phyloP scores from a whole-genome alignment of 345 rosid species.

The Hibiscus trionum region DNA sequence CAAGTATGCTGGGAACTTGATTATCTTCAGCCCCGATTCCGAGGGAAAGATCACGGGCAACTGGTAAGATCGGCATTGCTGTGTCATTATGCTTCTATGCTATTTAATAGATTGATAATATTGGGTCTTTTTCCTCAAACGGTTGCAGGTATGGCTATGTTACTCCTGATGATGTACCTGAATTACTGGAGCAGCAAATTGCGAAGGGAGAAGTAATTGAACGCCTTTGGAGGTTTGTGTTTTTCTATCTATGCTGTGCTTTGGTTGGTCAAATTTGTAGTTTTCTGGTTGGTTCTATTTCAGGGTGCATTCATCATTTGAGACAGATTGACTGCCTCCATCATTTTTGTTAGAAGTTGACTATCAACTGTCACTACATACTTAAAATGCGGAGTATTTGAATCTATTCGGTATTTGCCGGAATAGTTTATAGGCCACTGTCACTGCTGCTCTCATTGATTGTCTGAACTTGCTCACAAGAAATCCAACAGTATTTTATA shows the following conservation, averaged over 20 bases:
- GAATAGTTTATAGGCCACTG: background rate
- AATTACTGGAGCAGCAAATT: slow-evolving; percentile 81
- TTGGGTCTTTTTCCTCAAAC: background rate
- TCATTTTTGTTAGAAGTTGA: background rate
- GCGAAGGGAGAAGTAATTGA: slow-evolving; percentile 61
- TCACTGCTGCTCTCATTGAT: background rate
- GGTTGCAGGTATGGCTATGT: slow-evolving; percentile 89
- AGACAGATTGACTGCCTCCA: background rate
- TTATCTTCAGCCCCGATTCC: slow-evolving; percentile 58
- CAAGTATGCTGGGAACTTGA: slow-evolving; percentile 96
- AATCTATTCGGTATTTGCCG: background rate
- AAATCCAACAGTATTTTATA: background rate
- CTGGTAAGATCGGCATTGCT: slow-evolving; percentile 36
- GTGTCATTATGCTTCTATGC: background rate
- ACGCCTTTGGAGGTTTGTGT: slow-evolving; percentile 69
- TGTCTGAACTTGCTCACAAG: background rate
- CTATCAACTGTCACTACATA: background rate
- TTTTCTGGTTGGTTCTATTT: background rate
- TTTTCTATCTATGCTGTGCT: background rate
- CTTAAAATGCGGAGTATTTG: background rate
- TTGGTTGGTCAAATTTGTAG: background rate
- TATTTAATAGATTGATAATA: background rate
- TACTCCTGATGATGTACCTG: slow-evolving; percentile 83
- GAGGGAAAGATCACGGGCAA: slow-evolving; percentile 63
- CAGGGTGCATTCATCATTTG: background rate